Base-by-base conservation (phyloP, 305 asterid species). In the Ruellia speciosa region DNA sequence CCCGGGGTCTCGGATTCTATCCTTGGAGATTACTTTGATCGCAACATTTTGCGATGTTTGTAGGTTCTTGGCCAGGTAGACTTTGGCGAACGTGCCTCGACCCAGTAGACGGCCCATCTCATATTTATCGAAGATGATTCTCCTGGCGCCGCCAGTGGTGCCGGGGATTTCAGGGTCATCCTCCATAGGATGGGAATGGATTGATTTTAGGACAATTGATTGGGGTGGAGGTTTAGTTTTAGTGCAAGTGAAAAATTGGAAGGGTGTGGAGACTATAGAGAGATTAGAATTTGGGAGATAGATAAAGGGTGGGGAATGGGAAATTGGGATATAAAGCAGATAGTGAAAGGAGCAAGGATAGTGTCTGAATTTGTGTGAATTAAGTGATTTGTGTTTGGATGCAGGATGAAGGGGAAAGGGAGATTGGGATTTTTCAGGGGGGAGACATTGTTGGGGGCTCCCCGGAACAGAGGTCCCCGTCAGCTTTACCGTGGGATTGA, bases 71-170 rank as follows among this genome's bases (percentile, higher is more conserved):
- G 80, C 85, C 14, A 77, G 75, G 71, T 82, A 81, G 13, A 85
- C 95, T 66, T 85, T 85, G 0, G 92, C 92, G 47, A 85, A 85
- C 16, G 95, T 80, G 43, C 95, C 92, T 52, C 83, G 77, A 0
- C 95, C 95, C 34, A 86, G 70, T 6, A 86, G 62, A 49, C 75
- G 72, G 8, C 95, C 92, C 81, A 83, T 79, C 61, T 86, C 95
- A 70, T 86, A 86, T 55, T 86, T 83, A 0, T 77, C 85, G 56
- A 83, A 83, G 46, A 86, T 71, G 37, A 70, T 49, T 55, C 41
- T 67, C 13, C 77, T 51, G 28, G 18, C 18, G 43, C n/a, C n/a
- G n/a, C n/a, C n/a, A n/a, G 14, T 46, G 54, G 58, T 50, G 57
- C 28, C 10, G 52, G 52, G n/a, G n/a, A n/a, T 47, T 43, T 43